Percentiles rank a stretch among this genome's conserved stretches.
Conservation (phyloP, 768 basidiomycete species). For the Xerocomus spinulosus region DNA sequence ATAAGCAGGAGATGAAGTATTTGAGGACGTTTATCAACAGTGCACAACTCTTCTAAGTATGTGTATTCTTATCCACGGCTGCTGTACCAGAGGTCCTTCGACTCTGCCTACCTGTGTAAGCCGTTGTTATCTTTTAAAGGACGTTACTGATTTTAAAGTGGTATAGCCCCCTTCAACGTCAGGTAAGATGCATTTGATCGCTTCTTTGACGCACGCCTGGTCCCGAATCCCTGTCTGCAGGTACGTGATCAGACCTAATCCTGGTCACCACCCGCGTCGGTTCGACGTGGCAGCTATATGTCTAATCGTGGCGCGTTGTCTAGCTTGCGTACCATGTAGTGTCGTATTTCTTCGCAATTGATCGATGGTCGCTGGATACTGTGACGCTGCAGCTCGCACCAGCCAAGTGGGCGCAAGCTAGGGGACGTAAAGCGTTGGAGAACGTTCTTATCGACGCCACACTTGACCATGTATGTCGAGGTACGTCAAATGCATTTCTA, state of each 20-base stretch:
- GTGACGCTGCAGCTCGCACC: conserved; percentile 35
- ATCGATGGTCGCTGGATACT: conserved; percentile 36
- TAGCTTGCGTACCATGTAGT: conserved; percentile 55
- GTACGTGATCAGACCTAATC: conserved; percentile 11
- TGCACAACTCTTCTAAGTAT: conserved; percentile 16
- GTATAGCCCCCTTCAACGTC: conserved; percentile 18
- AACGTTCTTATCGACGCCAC: conserved; percentile 36
- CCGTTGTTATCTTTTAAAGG: background rate
- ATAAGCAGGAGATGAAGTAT: conserved; percentile 60
- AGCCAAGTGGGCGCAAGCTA: conserved; percentile 29
- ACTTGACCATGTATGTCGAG: conserved; percentile 41
- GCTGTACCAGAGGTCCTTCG: conserved; percentile 27
- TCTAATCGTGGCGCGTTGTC: background rate
- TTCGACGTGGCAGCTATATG: too few relatives aligned
- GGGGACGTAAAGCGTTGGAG: conserved; percentile 37
- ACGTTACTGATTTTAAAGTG: conserved; percentile 1
- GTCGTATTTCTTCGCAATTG: conserved; percentile 50
- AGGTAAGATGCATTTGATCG: conserved; percentile 40
- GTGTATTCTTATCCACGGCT: background rate
- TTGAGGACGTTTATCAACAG: conserved; percentile 63
- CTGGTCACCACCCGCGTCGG: background rate
- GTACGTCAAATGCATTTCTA: conserved; percentile 25
- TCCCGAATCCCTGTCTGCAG: conserved; percentile 53
- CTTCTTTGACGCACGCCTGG: conserved; percentile 56
- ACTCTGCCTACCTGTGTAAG: conserved; percentile 30